Base-by-base conservation (phyloP, 768 basidiomycete genomes). In the Boletus tomentosulus region DNA sequence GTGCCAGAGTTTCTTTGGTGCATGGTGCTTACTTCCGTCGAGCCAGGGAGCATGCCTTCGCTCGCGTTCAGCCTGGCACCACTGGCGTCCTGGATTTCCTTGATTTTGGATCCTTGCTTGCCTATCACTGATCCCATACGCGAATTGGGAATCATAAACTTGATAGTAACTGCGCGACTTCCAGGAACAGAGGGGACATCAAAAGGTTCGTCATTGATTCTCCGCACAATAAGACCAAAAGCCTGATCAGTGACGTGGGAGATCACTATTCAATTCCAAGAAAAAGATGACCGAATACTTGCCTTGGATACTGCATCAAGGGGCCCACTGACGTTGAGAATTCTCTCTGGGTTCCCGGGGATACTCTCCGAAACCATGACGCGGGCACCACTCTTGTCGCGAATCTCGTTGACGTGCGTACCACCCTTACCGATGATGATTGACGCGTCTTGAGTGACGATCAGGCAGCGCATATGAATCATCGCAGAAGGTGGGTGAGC, bases 41-140 rank as follows among this genome's bases (percentile, higher is more conserved):
- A 97, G 15, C 97, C 97, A 2, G 97, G 96, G 30, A 99, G 80
- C 95, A 98, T 97, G 49, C 93, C 90, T 72, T 98, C 97, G 65
- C 90, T 93, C 22, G 97, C 97, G 66, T 98, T 98, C 61, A 99
- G 75, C 57, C 94, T 78, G 15, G 97, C 97, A 34, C 97, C 97
- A 58, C 90, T 93, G 27, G 97, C 97, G 65, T 99, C 97, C 68
- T 99, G 97, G 59, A 99, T 99, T 74, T 99, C 97, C 76, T 98
- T 98, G 71, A 99, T 99, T 73, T 99, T 99, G 35, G 87, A 87
- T 31, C 97, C 97, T 58, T 88, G 90, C 71, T 97, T 98, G 53
- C 97, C 97, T 65, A 99, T 99, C 56, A 98, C 93, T 16, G 94
- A 97, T 39, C 96, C 96, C 96, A 98, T 98, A 54, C 96, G 89